phyloP scores from a whole-genome alignment of 1,139 yeast species.

The Suhomyces coccinellae region DNA sequence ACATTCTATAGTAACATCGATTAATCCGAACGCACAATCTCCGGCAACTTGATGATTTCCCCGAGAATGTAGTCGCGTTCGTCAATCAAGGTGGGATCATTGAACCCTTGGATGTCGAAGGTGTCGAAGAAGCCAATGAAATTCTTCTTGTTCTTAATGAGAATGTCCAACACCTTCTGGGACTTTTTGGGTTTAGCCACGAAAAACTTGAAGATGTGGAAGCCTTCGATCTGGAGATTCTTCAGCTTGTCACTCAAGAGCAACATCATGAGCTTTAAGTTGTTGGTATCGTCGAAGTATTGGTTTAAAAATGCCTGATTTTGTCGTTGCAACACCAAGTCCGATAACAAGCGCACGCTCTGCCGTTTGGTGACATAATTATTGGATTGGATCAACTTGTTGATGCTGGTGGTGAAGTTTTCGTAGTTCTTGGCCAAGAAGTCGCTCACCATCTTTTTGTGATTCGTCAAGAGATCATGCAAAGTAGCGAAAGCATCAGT shows the following conservation, averaged over 20 bases:
- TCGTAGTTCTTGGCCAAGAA: conserved; percentile 60
- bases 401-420: conserved; percentile 60
- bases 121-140: conserved; percentile 66
- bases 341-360: conserved; percentile 74
- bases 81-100: conserved; percentile 69
- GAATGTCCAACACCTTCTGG: conserved; percentile 74
- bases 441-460: conserved; percentile 66
- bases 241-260: conserved; percentile 84
- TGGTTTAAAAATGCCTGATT: conserved; percentile 72
- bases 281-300: conserved; percentile 79
- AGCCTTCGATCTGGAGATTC: conserved; percentile 86
- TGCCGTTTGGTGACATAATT: conserved; percentile 94
- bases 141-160: conserved; percentile 78
- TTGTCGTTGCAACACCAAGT: conserved; percentile 70
- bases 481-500: conserved; percentile 85
- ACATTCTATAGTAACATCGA: not conserved
- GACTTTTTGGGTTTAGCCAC: conserved; percentile 93
- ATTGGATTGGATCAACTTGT: conserved; percentile 66
- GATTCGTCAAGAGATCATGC: conserved; percentile 67
- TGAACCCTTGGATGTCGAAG: conserved; percentile 63
- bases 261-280: conserved; percentile 82
- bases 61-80: conserved; percentile 80
- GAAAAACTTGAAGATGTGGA: conserved; percentile 88
- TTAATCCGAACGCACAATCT: conserved; percentile 8
- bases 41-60: conserved; percentile 70